phyloP scores from a whole-genome alignment of 2,329 filamentous ascomycete genomes.

The Chaetomium sp. region DNA sequence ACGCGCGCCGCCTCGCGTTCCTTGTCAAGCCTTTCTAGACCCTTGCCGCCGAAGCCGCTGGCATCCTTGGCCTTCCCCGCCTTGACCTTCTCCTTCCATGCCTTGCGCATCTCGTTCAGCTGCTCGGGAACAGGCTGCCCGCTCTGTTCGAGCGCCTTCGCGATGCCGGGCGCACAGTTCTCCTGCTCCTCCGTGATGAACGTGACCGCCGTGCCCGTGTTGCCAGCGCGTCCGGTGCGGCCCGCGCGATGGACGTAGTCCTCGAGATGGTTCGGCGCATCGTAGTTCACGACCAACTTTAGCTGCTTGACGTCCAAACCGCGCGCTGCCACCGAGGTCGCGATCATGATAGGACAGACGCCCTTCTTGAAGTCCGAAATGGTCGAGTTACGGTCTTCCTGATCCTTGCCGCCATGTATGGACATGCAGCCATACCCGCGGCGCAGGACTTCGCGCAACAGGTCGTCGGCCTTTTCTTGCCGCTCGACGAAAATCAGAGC shows the following conservation, averaged over 20 bases:
- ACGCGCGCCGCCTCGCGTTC: conserved; percentile 85
- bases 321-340: conserved; percentile 92
- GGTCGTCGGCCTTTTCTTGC: conserved; percentile 83
- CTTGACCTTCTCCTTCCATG: conserved; percentile 88
- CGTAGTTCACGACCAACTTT: conserved; percentile 94
- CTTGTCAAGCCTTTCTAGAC: conserved; percentile 86
- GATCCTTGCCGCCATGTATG: conserved; percentile 91
- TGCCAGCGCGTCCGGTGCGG: conserved; percentile 90
- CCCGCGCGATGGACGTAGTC: conserved; percentile 96
- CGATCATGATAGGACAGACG: conserved; percentile 84
- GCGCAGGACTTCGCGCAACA: conserved; percentile 75
- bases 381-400: conserved; percentile 88
- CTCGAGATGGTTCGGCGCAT: conserved; percentile 90
- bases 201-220: conserved; percentile 91
- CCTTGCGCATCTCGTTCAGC: conserved; percentile 65
- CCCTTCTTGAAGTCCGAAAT: conserved; percentile 94
- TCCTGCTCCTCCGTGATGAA: conserved; percentile 92
- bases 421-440: conserved; percentile 92
- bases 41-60: conserved; percentile 92
- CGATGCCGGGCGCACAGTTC: conserved; percentile 83
- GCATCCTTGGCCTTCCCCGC: conserved; percentile 86
- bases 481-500: conserved; percentile 90
- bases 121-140: conserved; percentile 78
- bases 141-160: conserved; percentile 90
- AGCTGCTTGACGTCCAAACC: conserved; percentile 95